Base-by-base conservation (phyloP, 495 filamentous ascomycete genomes). In the Cercophora newfieldiana region DNA sequence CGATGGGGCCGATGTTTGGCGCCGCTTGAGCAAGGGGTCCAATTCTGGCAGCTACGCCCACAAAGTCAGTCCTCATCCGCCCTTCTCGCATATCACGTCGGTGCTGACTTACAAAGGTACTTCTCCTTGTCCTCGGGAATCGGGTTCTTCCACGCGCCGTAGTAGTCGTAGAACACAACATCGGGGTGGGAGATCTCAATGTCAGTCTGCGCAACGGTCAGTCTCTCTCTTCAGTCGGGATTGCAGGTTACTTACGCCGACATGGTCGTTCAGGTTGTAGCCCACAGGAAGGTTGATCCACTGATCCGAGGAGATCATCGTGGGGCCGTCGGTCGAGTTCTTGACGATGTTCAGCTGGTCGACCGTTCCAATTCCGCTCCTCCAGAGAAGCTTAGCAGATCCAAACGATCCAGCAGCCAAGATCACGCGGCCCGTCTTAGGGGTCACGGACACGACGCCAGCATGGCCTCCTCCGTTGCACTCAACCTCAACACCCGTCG, bases 261-360 rank as follows among this genome's bases (percentile, higher is more conserved):
- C 81, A 75, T 92, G 89, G 68, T 92, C 89, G 66, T 87, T 84
- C 30, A 91, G 71, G 68, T 89, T 90, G 62, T 88, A 81, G 26
- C 90, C 89, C 14, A 92, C 89, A 14, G 90, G 89, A 14, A 90
- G 78, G 61, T 87, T 81, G 71, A 92, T 88, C 89, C 89, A 91
- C 19, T 85, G 66, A 0, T 76, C 73, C 18, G 66, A 69, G 10
- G 65, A 75, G 59, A 85, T 79, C 80, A 87, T 80, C 10, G 72
- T 77, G 5, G 81, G 71, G 14, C 86, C 84, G 56, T 84, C 79
- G 1, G 80, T 77, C n/a, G 81, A 82, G 59, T 80, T 77, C 62
- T 83, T 80, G 28, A 87, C 83, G 14, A 84, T 71, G 62, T 83
- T 78, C 24, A 89, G 82, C 74, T 86, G 82, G 63, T 86, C 83